Conservation (phyloP, 805 yeast species). For the Candida sonorensis region DNA sequence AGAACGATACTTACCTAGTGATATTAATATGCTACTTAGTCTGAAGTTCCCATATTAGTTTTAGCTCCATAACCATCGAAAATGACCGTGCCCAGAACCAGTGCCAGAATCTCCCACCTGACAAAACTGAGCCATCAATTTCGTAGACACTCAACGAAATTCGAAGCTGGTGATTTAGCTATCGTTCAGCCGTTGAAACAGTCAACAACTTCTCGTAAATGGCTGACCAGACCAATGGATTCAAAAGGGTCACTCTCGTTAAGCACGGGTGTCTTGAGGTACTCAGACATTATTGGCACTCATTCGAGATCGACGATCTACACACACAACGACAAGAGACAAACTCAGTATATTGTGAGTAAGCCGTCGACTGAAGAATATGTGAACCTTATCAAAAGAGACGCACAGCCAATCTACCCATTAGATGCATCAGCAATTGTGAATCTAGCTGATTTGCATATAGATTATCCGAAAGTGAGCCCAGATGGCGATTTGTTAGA, state of each 20-base stretch:
- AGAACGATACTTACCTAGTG: too few relatives aligned
- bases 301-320: conserved; percentile 28
- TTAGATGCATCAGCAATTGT: conserved; percentile 43
- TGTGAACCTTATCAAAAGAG: conserved; percentile 31
- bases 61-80: too few relatives aligned
- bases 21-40: too few relatives aligned
- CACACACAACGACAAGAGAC: conserved; percentile 9
- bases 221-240: conserved; percentile 26
- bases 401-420: conserved; percentile 47
- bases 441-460: conserved; percentile 38
- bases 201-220: conserved; percentile 17
- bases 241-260: conserved; percentile 15
- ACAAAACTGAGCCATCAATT: too few relatives aligned
- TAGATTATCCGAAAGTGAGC: conserved; percentile 30
- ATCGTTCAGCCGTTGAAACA: conserved; percentile 22
- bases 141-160: conserved; percentile 17
- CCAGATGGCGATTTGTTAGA: conserved; percentile 4
- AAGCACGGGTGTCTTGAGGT: conserved; percentile 25
- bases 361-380: conserved; percentile 43
- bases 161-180: conserved; percentile 27
- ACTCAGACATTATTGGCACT: conserved; percentile 33
- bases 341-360: conserved; percentile 27
- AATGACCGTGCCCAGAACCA: too few relatives aligned
- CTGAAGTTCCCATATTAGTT: too few relatives aligned
- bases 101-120: too few relatives aligned